Conservation (phyloP, 331 rosid genomes). For the Acacia pycnantha region DNA sequence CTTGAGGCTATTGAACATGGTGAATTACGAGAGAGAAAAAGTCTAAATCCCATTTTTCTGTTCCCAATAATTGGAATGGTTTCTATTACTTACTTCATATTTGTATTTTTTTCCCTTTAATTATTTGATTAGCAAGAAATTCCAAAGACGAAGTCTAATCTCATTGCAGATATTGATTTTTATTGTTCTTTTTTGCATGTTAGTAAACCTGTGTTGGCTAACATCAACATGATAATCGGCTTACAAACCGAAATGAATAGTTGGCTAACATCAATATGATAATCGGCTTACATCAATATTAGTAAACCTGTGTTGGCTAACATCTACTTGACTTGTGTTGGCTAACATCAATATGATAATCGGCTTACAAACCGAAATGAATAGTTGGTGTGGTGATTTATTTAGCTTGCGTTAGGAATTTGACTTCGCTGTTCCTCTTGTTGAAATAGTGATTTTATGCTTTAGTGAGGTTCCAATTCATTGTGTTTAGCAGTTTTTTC, state of each 20-base stretch:
- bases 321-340: too few species aligned
- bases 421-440: neutral
- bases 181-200: neutral
- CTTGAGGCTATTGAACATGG: slow-evolving; percentile 13
- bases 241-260: neutral
- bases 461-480: neutral
- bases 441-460: neutral
- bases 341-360: too few species aligned
- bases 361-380: neutral
- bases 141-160: neutral
- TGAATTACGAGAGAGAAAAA: neutral
- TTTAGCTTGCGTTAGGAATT: neutral
- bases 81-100: neutral
- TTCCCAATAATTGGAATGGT: slow-evolving; percentile 30
- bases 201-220: too few species aligned
- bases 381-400: neutral
- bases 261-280: too few species aligned
- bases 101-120: neutral
- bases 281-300: neutral
- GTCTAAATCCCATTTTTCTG: slow-evolving; percentile 23
- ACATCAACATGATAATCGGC: too few species aligned
- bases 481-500: neutral
- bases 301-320: too few species aligned
- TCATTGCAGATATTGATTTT: neutral
- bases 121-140: neutral